Conservation (phyloP, 2,329 filamentous ascomycete genomes). For the Lecanicillium sp. region DNA sequence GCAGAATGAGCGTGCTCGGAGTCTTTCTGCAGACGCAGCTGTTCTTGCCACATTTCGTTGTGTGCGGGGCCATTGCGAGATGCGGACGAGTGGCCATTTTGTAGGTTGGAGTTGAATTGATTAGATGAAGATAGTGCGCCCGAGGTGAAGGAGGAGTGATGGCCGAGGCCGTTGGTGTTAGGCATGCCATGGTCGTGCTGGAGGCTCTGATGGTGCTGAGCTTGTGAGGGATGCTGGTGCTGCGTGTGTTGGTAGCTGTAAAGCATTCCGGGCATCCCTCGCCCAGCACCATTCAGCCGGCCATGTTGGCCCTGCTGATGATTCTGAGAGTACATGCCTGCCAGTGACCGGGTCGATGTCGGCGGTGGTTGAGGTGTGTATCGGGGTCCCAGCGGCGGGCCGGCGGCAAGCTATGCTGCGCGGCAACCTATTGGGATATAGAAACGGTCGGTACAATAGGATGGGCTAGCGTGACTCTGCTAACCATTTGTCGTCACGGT, state of each 20-base stretch:
- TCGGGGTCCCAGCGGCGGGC: constrained; percentile 9
- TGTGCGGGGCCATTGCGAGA: constrained; percentile 42
- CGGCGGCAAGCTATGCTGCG: constrained; percentile 15
- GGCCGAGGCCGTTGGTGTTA: constrained; percentile 45
- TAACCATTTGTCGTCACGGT: constrained; percentile 17
- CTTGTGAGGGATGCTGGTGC: constrained; percentile 55
- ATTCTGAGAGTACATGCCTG: constrained; percentile 66
- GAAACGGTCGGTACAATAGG: constrained; percentile 6
- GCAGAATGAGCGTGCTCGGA: constrained; percentile 64
- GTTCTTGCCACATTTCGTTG: constrained; percentile 77
- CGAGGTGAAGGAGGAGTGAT: constrained; percentile 26
- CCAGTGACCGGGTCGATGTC: background rate
- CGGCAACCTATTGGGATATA: constrained; percentile 12
- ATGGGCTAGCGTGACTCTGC: constrained; percentile 10
- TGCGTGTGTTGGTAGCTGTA: constrained; percentile 61
- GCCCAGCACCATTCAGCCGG: constrained; percentile 56
- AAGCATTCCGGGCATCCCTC: constrained; percentile 57
- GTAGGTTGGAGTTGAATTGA: constrained; percentile 47
- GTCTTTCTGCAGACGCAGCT: constrained; percentile 73
- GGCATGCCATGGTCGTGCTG: constrained; percentile 52
- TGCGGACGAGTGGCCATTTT: constrained; percentile 47
- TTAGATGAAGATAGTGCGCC: constrained; percentile 54
- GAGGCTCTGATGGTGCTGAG: constrained; percentile 54
- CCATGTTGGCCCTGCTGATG: constrained; percentile 64
- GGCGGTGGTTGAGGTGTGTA: background rate